Base-by-base conservation (phyloP, 805 yeast species). In the Metschnikowia bowlesiae region DNA sequence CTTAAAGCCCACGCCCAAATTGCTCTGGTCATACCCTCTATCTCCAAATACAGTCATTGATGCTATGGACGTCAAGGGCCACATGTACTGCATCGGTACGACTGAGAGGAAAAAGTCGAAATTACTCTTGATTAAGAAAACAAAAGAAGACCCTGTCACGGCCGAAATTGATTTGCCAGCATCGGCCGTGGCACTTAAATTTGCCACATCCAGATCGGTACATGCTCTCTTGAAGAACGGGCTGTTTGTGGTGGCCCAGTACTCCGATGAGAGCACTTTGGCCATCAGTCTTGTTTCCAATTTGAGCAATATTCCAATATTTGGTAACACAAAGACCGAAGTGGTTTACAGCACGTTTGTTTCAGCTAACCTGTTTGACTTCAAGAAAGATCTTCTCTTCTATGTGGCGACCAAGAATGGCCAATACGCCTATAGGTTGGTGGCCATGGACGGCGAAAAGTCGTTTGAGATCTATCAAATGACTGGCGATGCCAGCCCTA, bases 1-100 rank as follows among this genome's bases (percentile, higher is more conserved):
- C 34, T 73, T 78, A 46, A 76, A 71, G 56, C 85, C 85, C 14
- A 71, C 82, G 11, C 85, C 85, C n/a, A 78, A 75, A 52, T 65
- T 80, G 62, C 65, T 74, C 37, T 80, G 84, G 84, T 76, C 83
- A 3, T 69, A 72, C 57, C 76, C 84, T 18, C 66, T 80, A 43
- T 70, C 80, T 16, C 84, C 84, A 6, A 68, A 71, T 29, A 65
- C 76, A 16, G 52, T 65, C 2, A 74, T 79, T 18, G 73, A 74
- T 43, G 62, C 74, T 42, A 60, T 80, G 66, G 82, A 69, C 37
- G 57, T 53, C 34, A 44, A 50, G 28, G 53, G 49, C 18, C 63
- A 65, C 44, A 47, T 69, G 4, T 73, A 66, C 49, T 62, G 71
- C n/a, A 64, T 76, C 26, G 81, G 71, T 2, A 47, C 66, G 16